phyloP scores from a whole-genome alignment of 805 yeast species.

The Clavispora phyllophila region DNA sequence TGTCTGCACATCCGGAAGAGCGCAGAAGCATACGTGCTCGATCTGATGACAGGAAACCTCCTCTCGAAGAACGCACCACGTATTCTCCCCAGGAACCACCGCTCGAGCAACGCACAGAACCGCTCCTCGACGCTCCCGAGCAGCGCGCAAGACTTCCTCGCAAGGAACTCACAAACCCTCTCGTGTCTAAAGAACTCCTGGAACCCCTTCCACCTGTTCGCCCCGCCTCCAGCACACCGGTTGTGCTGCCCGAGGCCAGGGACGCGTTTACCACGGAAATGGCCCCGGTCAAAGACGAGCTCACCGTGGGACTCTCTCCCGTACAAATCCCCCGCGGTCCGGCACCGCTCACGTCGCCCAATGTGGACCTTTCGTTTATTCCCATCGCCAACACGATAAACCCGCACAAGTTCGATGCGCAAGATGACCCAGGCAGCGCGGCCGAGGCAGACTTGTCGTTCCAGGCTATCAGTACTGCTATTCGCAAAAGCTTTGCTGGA shows the following conservation, averaged over 20 bases:
- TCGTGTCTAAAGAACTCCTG: too few relatives aligned
- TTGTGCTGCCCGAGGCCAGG: conserved; percentile 3
- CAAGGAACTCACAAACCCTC: too few relatives aligned
- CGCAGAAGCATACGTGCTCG: too few relatives aligned
- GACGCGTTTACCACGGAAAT: background rate
- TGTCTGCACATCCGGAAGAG: too few relatives aligned
- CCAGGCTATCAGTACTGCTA: conserved; percentile 44
- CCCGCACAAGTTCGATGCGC: conserved; percentile 5
- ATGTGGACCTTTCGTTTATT: conserved; percentile 19
- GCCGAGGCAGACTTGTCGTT: conserved; percentile 34
- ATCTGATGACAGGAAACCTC: too few relatives aligned
- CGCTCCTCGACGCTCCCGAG: too few relatives aligned
- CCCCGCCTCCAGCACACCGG: conserved; percentile 14
- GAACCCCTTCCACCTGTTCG: background rate
- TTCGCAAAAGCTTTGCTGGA: conserved; percentile 41
- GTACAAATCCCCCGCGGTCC: conserved; percentile 1
- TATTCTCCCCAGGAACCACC: too few relatives aligned
- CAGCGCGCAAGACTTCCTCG: too few relatives aligned
- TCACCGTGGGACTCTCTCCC: conserved; percentile 1
- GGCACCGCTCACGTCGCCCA: conserved; percentile 15
- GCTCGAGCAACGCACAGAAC: too few relatives aligned
- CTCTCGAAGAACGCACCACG: too few relatives aligned
- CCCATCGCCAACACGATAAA: conserved; percentile 15
- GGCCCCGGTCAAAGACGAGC: background rate
- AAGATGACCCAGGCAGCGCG: background rate